A percentile compares a stretch with the other conserved stretches of the same genome.
Evolutionary conservation across 78 protist species (phyloP).

Genomic region (Chrysochromulina parva): DNA sequence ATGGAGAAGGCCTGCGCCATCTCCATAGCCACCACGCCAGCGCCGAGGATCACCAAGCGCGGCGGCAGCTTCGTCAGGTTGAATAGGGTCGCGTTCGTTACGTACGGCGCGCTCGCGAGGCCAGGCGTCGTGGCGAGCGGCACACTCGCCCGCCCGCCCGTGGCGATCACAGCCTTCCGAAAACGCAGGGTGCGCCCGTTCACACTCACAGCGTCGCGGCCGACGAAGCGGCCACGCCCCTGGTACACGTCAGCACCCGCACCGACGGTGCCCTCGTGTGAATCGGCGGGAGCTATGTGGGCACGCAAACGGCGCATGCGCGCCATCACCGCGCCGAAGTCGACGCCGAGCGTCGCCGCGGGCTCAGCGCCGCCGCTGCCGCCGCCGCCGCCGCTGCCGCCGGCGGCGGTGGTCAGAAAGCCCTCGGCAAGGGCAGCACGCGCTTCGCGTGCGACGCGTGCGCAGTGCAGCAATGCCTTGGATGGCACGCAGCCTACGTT

Average conservation of each 20-base stretch:
- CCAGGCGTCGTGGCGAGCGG: too few relatives aligned
- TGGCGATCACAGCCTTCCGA: conserved; percentile 52
- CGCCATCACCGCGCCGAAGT: conserved; percentile 64
- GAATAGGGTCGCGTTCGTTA: conserved; percentile 62
- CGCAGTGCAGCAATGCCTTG: conserved; percentile 51
- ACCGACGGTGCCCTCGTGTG: not conserved
- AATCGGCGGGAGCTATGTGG: not conserved
- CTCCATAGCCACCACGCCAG: conserved; percentile 74
- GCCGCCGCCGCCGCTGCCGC: too few relatives aligned
- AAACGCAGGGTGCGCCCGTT: conserved; percentile 49
- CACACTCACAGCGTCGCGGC: not conserved
- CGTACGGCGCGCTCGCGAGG: not conserved
- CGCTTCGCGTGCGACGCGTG: too few relatives aligned
- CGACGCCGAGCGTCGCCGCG: conserved; percentile 17
- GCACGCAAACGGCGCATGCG: conserved; percentile 58
- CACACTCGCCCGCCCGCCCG: conserved; percentile 57
- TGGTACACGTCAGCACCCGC: not conserved
- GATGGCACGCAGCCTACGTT: conserved; percentile 77
- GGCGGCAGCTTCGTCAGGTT: conserved; percentile 65
- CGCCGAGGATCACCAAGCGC: conserved; percentile 63
- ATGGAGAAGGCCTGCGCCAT: conserved; percentile 68
- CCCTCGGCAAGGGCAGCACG: too few relatives aligned
- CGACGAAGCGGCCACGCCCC: not conserved
- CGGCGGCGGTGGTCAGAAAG: too few relatives aligned
- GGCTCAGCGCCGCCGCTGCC: too few relatives aligned